These are phyloP conservation scores for Pisolithus sp. DNA, from an alignment of 768 basidiomycete genomes.

Conservation along the genomic window DNA sequence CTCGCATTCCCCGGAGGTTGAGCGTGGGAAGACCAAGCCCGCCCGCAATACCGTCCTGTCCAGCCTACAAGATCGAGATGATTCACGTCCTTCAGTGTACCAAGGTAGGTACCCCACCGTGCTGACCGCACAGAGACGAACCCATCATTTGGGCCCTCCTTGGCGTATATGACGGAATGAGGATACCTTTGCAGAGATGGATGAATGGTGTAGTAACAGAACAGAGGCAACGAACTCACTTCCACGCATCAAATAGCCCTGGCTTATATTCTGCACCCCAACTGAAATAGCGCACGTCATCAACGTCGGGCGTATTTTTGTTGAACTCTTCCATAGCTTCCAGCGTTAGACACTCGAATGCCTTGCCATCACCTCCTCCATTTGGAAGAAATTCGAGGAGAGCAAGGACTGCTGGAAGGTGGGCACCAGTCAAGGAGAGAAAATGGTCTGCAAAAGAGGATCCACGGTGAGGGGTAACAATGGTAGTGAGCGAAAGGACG, in stretches of 20 bases:
- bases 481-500: slow-evolving; percentile 86
- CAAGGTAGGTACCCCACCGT: slow-evolving; percentile 92
- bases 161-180: slow-evolving; percentile 73
- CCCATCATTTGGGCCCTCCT: slow-evolving; percentile 93
- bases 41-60: slow-evolving; percentile 42
- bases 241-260: slow-evolving; percentile 87
- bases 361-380: slow-evolving; percentile 90
- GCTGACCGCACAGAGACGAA: slow-evolving; percentile 84
- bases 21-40: slow-evolving; percentile 20
- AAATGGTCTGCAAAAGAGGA: slow-evolving; percentile 93
- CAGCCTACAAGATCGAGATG: slow-evolving; percentile 93
- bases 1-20: slow-evolving; percentile 67
- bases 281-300: slow-evolving; percentile 81
- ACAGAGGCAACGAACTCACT: slow-evolving; percentile 26
- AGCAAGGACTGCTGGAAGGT: slow-evolving; percentile 64
- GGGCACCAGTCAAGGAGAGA: slow-evolving; percentile 59
- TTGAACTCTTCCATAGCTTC: slow-evolving; percentile 89
- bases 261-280: slow-evolving; percentile 94
- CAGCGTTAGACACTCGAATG: slow-evolving; percentile 82
- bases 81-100: slow-evolving; percentile 86
- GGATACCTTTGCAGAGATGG: slow-evolving; percentile 39
- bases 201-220: background rate
- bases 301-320: slow-evolving; percentile 71
- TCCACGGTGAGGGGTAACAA: slow-evolving; percentile 92
- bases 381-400: slow-evolving; percentile 82